Base-by-base conservation (phyloP, 23 red algal genomes). In the Pyropia haitanensis region DNA sequence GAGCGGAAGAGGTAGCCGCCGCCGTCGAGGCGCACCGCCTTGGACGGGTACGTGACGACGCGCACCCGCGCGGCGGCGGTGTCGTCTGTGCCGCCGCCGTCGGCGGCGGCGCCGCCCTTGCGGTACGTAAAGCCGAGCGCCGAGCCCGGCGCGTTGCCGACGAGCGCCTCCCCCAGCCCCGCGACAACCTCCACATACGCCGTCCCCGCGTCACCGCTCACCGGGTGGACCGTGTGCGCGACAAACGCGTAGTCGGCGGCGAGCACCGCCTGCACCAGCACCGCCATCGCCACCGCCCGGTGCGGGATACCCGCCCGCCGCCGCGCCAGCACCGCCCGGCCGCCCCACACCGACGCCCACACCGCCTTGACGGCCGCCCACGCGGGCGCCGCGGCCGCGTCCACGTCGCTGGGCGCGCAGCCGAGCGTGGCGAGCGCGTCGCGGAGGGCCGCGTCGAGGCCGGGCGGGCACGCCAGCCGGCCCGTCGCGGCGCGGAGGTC, bases 1-100 rank as follows among this genome's bases (percentile, higher is more conserved):
- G 73, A 79, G 8, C 84, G 64, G 59, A 67, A 71, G 61, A 88
- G 79, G n/a, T 80, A 57, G 61, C 70, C 67, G 64, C 84, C 84
- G 21, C 67, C 78, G 49, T 59, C 51, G 12, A 73, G 63, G 2
- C 65, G 74, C 20, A 60, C 55, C 53, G 58, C 20, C 59, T 79
- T 79, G 30, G 7, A 33, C 49, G 63, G 73, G 69, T 67, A 71
- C 66, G 75, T 65, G 49, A 23, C 56, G 61, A 79, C 39, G 65
- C 53, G 46, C 50, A 61, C 74, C 60, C 27, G 76, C 53, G 48
- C 61, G 76, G 60, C 76, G 16, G 49, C 24, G 26, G 59, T 61
- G 32, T 59, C 48, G 78, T 31, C 64, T 64, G 2, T 6, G 3
- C 3, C 6, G 31, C 31, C 31, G 31, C 6, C 31, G 3, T 2